These are phyloP conservation scores for Floccularia luteovirens DNA, from an alignment of 768 basidiomycete species.

Conservation along the genomic window DNA sequence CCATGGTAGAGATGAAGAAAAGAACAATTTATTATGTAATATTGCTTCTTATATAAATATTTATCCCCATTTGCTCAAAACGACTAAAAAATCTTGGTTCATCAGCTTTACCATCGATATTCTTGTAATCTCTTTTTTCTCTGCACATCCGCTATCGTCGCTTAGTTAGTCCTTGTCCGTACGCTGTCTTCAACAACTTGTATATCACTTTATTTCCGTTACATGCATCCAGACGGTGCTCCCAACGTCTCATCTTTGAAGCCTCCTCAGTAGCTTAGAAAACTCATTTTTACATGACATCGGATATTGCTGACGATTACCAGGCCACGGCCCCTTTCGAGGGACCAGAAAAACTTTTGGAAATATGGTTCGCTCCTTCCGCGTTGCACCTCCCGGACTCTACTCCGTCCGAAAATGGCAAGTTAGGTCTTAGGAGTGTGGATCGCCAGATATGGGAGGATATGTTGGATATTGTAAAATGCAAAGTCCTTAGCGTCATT, in stretches of 20 bases:
- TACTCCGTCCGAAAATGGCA: constrained; percentile 22
- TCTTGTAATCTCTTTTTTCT: too few relatives aligned
- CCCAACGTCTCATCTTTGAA: constrained; percentile 19
- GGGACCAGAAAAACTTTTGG: constrained; percentile 91
- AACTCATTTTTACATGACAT: constrained; percentile 24
- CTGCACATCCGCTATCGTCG: too few relatives aligned
- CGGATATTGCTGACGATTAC: constrained; percentile 22
- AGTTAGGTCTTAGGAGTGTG: constrained; percentile 71
- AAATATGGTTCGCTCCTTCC: constrained; percentile 94
- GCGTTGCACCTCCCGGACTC: constrained; percentile 48
- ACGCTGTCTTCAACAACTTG: too few relatives aligned
- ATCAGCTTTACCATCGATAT: too few relatives aligned
- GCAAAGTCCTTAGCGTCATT: constrained; percentile 89
- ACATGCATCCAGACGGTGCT: constrained; percentile 34
- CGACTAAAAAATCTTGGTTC: too few relatives aligned
- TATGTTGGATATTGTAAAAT: constrained; percentile 95
- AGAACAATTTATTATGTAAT: not conserved
- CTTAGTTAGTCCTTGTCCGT: too few relatives aligned
- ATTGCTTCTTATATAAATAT: too few relatives aligned
- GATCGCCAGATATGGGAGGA: constrained; percentile 83
- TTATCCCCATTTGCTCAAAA: too few relatives aligned
- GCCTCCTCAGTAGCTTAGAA: constrained; percentile 43
- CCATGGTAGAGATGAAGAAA: constrained; percentile 13
- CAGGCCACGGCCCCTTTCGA: constrained; percentile 62
- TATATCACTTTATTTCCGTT: constrained; percentile 16